Evolutionary conservation across 257 asterid species (phyloP), one percentile per base, ranked within the genome.

Genomic region (Plantago ovata): DNA sequence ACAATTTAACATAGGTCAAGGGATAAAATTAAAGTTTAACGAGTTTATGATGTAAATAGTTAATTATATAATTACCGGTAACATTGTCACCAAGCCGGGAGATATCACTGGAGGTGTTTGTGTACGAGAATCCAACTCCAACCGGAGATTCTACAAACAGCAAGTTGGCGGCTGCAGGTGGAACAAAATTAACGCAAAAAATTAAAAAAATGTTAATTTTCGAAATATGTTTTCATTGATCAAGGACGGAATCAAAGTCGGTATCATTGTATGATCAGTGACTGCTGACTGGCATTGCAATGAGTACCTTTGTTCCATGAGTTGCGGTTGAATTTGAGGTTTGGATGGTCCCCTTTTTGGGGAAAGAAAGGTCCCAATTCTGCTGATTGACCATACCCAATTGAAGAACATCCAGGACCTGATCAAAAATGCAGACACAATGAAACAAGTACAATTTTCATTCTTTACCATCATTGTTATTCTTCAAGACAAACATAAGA

Each of bases 381-480:
- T 67, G 84, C 95, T 38, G 86, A 73, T 62, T 64, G 87, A 7
- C 98, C 98, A 42, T 23, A 92, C 8, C 96, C 98, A 22, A 92
- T 58, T 2, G 96, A 92, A 3, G 98, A 92, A 62, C 98, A 92
- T 11, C 98, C 98, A 7, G 98, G 98, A 7, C 98, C 96, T 92
- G 76, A 69, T 56, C n/a, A 40, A 28, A 18, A 3, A 23, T 53
- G 10, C 36, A 53, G 21, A 28, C n/a, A n/a, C n/a, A n/a, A n/a
- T n/a, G n/a, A n/a, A n/a, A n/a, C 11, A 53, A 10, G 8, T 53
- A 32, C 13, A 21, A 23, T 12, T 52, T 3, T 13, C 13, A 12
- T 51, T 22, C 22, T 7, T 3, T 42, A 42, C n/a, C 15, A 11
- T 42, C 47, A 42, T 43, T 43, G 11, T 43, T 2, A 12, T 43